A percentile compares a stretch with the other conserved stretches of the same genome.
Evolutionary conservation across 2,329 filamentous ascomycete species (phyloP).

Genomic region (Botrytis cinerea): DNA sequence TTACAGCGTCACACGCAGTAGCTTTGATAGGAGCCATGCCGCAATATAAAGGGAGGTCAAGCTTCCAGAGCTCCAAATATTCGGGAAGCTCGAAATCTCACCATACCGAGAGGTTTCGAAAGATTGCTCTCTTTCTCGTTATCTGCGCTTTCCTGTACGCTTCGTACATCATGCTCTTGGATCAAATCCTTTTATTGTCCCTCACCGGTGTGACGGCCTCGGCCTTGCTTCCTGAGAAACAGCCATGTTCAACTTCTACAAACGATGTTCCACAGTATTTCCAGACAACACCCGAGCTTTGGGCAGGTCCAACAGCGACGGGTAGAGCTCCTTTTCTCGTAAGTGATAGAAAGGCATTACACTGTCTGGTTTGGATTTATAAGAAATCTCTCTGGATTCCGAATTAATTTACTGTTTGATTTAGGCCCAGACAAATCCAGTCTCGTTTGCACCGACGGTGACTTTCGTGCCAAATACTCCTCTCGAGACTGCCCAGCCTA

Average conservation of each 20-base stretch:
- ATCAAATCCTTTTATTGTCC: slow-evolving; percentile 17
- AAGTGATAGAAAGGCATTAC: neutral
- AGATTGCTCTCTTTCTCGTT: slow-evolving; percentile 17
- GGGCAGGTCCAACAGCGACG: slow-evolving; percentile 68
- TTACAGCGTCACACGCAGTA: neutral
- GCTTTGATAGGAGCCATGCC: slow-evolving; percentile 8
- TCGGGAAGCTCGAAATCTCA: neutral
- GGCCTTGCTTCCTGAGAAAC: slow-evolving; percentile 10
- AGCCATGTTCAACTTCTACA: slow-evolving; percentile 8
- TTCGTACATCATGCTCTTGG: slow-evolving; percentile 25
- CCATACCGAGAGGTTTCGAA: slow-evolving; percentile 8
- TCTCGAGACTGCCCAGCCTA: slow-evolving; percentile 69
- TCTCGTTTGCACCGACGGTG: slow-evolving; percentile 58
- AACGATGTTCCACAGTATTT: slow-evolving; percentile 61
- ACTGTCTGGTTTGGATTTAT: too few species aligned
- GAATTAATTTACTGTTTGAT: neutral
- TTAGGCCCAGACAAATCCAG: slow-evolving; percentile 64
- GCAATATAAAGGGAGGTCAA: slow-evolving; percentile 22
- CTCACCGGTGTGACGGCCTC: slow-evolving; percentile 20
- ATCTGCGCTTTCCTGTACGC: slow-evolving; percentile 25
- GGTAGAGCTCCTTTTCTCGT: slow-evolving; percentile 65
- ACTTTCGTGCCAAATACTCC: slow-evolving; percentile 69
- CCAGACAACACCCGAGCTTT: slow-evolving; percentile 61
- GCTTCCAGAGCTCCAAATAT: slow-evolving; percentile 1
- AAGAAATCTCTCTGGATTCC: neutral